Evolutionary conservation across 352 stramenopile genomes (phyloP).

Genomic region (Elongisporangium senticosum): DNA sequence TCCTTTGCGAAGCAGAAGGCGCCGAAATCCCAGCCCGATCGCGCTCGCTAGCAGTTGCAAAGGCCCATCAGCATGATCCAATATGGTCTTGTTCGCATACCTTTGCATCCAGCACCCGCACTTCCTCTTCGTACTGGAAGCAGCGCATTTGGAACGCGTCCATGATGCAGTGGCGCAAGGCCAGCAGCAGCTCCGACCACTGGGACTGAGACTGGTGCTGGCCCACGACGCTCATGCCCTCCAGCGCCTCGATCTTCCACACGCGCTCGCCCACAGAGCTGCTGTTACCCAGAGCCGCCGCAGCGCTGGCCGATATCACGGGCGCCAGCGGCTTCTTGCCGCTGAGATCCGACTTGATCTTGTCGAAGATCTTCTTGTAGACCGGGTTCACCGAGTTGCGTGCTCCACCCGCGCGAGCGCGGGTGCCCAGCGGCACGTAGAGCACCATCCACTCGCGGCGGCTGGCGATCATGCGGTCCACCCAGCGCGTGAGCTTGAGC

Average conservation of each 20-base stretch:
- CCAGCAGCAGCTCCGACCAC: conserved; percentile 70
- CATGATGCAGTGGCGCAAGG: conserved; percentile 73
- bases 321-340: conserved; percentile 26
- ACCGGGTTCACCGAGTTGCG: conserved; percentile 31
- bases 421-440: conserved; percentile 81
- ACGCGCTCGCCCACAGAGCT: conserved; percentile 39
- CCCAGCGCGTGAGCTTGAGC: conserved; percentile 43
- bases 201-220: conserved; percentile 71
- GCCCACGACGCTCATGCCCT: conserved; percentile 60
- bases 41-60: conserved; percentile 20
- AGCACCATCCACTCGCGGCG: conserved; percentile 76
- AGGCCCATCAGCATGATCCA: not conserved
- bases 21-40: conserved; percentile 64
- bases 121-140: conserved; percentile 73
- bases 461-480: conserved; percentile 62
- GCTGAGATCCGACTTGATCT: conserved; percentile 55
- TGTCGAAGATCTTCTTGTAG: conserved; percentile 81
- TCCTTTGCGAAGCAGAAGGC: conserved; percentile 81
- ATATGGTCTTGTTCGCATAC: conserved; percentile 12
- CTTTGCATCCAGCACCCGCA: conserved; percentile 60
- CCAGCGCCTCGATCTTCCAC: conserved; percentile 79
- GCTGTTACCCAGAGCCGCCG: conserved; percentile 1
- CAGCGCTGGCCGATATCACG: conserved; percentile 10
- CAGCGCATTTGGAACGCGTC: conserved; percentile 76
- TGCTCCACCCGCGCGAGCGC: conserved; percentile 28